Evolutionary conservation across 1,284 basidiomycete species (phyloP).

Genomic region (Cutaneotrichosporon curvatum): DNA sequence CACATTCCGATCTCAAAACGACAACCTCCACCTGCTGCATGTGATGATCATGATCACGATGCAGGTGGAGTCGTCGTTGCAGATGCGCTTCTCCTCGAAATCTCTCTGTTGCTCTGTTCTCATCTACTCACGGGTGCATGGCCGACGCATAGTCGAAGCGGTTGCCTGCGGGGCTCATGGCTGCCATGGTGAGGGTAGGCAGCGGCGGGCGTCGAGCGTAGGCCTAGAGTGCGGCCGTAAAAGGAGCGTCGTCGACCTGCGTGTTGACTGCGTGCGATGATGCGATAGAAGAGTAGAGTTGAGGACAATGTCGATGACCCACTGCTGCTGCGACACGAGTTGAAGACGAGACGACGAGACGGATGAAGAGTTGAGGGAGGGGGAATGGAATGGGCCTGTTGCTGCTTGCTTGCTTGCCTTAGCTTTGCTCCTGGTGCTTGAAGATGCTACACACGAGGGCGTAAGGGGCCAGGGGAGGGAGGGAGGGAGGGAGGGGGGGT

Average conservation of each 20-base stretch:
- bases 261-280: not conserved
- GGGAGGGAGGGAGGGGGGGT: not conserved
- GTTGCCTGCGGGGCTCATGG: constrained; percentile 11
- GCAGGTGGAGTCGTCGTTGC: too few relatives aligned
- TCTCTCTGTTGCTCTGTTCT: not conserved
- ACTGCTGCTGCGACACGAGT: too few relatives aligned
- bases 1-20: too few relatives aligned
- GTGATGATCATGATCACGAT: not conserved
- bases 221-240: too few relatives aligned
- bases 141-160: constrained; percentile 18
- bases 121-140: constrained; percentile 18
- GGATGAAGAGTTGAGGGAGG: not conserved
- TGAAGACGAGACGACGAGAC: too few relatives aligned
- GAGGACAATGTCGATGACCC: not conserved
- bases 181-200: not conserved
- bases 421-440: too few relatives aligned
- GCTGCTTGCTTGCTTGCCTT: too few relatives aligned
- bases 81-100: not conserved
- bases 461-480: not conserved
- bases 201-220: too few relatives aligned
- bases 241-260: too few relatives aligned
- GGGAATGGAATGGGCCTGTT: not conserved
- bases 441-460: not conserved
- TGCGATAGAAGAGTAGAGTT: not conserved
- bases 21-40: too few relatives aligned